phyloP scores from a whole-genome alignment of 768 basidiomycete species.

The Amanita inopinata region DNA sequence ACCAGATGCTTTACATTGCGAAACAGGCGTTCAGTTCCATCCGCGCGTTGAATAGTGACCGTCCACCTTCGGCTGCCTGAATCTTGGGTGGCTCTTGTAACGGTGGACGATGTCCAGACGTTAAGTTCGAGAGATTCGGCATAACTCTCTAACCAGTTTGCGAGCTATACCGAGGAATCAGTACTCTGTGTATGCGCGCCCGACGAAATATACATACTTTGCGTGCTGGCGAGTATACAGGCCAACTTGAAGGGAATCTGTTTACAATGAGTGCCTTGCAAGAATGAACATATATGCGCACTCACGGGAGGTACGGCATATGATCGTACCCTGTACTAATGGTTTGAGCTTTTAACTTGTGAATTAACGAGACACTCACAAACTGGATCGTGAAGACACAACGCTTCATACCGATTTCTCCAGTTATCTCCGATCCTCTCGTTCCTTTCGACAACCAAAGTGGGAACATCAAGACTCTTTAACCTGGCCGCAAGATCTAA shows the following conservation, averaged over 20 bases:
- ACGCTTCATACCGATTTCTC: conserved; percentile 48
- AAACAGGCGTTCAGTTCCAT: conserved; percentile 26
- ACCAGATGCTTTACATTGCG: conserved; percentile 41
- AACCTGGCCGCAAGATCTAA: conserved; percentile 47
- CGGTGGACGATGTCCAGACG: conserved; percentile 46
- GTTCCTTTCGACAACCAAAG: conserved; percentile 48
- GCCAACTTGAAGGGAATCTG: conserved; percentile 53
- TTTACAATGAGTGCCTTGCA: background rate
- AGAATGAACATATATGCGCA: background rate
- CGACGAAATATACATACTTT: conserved; percentile 25
- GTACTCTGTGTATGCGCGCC: too few species aligned
- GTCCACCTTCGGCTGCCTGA: conserved; percentile 32
- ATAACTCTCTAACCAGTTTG: conserved; percentile 58
- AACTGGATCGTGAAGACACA: conserved; percentile 45
- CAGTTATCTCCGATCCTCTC: conserved; percentile 45
- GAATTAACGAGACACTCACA: conserved; percentile 21
- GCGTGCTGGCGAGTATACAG: conserved; percentile 36
- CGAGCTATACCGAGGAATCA: too few species aligned
- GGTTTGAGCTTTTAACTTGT: background rate
- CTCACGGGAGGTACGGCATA: conserved; percentile 44
- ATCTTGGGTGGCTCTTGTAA: conserved; percentile 29
- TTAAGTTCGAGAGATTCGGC: conserved; percentile 50
- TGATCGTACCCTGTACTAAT: conserved; percentile 35
- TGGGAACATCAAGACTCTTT: conserved; percentile 36
- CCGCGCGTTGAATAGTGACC: conserved; percentile 27